Evolutionary conservation across 2,329 filamentous ascomycete species (phyloP), one percentile per base, ranked within the genome.

Genomic region (Huntiella omanensis): DNA sequence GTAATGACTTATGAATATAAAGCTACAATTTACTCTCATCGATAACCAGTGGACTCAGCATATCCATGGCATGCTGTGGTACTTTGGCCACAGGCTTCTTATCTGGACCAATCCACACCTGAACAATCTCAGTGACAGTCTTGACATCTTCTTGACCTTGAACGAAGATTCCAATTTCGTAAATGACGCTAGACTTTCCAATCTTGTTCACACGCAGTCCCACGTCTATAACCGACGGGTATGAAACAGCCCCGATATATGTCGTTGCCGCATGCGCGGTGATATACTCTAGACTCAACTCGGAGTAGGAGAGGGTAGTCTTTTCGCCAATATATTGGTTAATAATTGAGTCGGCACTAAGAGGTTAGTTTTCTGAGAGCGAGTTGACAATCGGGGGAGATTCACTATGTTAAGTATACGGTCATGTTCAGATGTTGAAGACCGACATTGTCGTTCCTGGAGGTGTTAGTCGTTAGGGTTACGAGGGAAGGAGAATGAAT

Each of bases 361-460:
- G 7, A 38, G 13, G 36, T 15, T 10, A 15, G 17, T 38, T 13
- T 15, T 5, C 2, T 13, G 28, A 16, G 36, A 11, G 19, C 4
- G 8, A 36, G 39, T 34, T 12, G 15, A 15, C 43, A 19, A 19
- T 19, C 17, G 17, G n/a, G 12, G 13, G 33, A 34, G 11, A 53
- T 67, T 58, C 60, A 78, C 70, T 92, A 70, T 51, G 82, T 80
- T 55, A 83, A 83, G 62, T 94, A 94, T 46, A 91, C 71, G 36
- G 78, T 82, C 58, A 93, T 94, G 64, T 94, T 94, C 69, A 93
- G 76, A 59, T 96, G 88, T 50, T 83, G 72, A 61, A 91, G 94
- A 83, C 92, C 91, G 64, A 94, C 86, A 58, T 93, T 93, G 62
- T 94, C 86, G 59, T 75, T 78, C 84, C 84, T 87, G 48, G 16